phyloP scores from a whole-genome alignment of 2,329 filamentous ascomycete species.

The Curvularia sp. region DNA sequence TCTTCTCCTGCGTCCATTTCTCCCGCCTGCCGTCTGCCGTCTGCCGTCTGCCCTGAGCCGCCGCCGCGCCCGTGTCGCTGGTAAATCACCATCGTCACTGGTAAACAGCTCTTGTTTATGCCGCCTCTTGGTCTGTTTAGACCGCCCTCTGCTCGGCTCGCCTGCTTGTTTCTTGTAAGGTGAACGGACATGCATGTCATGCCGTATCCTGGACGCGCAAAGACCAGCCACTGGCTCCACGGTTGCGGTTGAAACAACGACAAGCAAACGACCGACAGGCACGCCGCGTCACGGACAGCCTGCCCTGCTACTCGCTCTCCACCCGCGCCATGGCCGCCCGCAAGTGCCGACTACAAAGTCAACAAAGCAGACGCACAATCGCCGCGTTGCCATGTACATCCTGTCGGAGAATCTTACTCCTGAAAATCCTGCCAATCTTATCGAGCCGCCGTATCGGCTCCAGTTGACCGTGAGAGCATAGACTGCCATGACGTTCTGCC shows the following conservation, averaged over 20 bases:
- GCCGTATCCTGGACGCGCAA: conserved; percentile 14
- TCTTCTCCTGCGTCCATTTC: neutral
- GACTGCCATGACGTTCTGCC: conserved; percentile 14
- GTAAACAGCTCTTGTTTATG: conserved; percentile 19
- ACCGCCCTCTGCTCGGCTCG: conserved; percentile 8
- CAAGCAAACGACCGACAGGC: conserved; percentile 21
- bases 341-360: conserved; percentile 3
- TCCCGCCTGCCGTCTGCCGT: neutral
- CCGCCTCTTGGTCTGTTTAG: neutral
- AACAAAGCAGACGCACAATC: conserved; percentile 12
- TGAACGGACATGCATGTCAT: conserved; percentile 11
- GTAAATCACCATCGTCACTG: neutral
- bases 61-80: conserved; percentile 10
- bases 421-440: conserved; percentile 7
- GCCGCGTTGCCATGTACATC: conserved; percentile 1
- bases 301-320: neutral
- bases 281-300: conserved; percentile 16
- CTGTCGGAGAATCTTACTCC: neutral
- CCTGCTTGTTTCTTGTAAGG: conserved; percentile 17
- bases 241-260: conserved; percentile 25
- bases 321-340: neutral
- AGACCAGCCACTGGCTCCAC: conserved; percentile 12
- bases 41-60: conserved; percentile 1
- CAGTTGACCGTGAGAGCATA: neutral
- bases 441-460: neutral